Evolutionary conservation across 495 filamentous ascomycete species (phyloP).

Genomic region (Daldinia concentrica): DNA sequence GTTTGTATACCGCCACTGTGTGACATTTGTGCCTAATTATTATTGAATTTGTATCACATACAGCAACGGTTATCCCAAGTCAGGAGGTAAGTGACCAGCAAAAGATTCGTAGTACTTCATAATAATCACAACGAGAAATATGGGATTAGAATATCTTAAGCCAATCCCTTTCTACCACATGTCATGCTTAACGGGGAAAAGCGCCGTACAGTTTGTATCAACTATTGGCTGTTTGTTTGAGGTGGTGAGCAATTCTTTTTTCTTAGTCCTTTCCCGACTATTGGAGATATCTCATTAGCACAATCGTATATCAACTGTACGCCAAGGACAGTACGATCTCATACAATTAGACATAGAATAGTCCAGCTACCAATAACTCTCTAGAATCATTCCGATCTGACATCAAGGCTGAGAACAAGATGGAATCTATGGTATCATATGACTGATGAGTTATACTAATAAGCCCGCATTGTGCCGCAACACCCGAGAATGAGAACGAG

Average conservation of each 20-base stretch:
- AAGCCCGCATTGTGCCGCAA: background rate
- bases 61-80: background rate
- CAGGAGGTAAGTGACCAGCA: background rate
- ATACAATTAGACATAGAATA: background rate
- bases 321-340: background rate
- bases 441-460: background rate
- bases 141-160: background rate
- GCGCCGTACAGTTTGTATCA: background rate
- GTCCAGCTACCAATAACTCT: background rate
- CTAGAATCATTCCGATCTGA: background rate
- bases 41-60: background rate
- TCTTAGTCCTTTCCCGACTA: background rate
- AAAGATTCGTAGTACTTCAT: background rate
- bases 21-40: background rate
- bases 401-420: background rate
- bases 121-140: background rate
- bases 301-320: background rate
- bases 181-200: background rate
- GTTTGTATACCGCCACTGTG: constrained; percentile 3
- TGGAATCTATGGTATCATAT: background rate
- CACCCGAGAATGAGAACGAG: background rate
- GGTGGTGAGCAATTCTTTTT: background rate
- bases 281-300: constrained; percentile 1
- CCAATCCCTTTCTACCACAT: constrained; percentile 4
- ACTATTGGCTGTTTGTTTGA: background rate